Percentiles rank a stretch among this genome's conserved stretches.
These are phyloP conservation scores for Atractiella rhizophila DNA, from an alignment of 768 basidiomycete species.

Conservation along the genomic window DNA sequence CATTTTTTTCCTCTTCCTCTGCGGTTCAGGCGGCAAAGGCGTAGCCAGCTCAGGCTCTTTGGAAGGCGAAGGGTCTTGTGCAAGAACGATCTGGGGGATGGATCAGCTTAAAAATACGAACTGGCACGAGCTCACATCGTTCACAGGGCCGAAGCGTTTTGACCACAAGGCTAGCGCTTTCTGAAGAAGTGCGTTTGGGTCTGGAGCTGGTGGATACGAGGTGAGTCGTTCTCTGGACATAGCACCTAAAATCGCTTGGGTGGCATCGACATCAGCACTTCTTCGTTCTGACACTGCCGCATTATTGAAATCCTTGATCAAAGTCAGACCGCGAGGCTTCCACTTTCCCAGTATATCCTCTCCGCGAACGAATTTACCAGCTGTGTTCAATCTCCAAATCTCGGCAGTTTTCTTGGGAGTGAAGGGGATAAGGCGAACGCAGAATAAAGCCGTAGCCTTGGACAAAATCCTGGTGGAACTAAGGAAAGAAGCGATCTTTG, in stretches of 20 bases:
- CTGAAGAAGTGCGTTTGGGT: slow-evolving; percentile 22
- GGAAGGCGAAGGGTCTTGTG: slow-evolving; percentile 32
- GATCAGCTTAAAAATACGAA: slow-evolving; percentile 7
- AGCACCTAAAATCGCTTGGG: slow-evolving; percentile 43
- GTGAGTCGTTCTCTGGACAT: slow-evolving; percentile 1
- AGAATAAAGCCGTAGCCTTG: slow-evolving; percentile 63
- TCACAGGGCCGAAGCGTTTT: slow-evolving; percentile 46
- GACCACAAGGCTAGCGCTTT: slow-evolving; percentile 59
- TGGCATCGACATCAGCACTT: slow-evolving; percentile 71
- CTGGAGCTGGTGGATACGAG: slow-evolving; percentile 4
- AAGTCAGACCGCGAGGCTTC: slow-evolving; percentile 66
- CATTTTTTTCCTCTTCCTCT: slow-evolving; percentile 7
- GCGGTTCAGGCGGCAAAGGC: not conserved
- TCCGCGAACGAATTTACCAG: slow-evolving; percentile 69
- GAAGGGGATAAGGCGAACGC: slow-evolving; percentile 52
- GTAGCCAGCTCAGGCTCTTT: not conserved
- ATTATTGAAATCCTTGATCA: slow-evolving; percentile 61
- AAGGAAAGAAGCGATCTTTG: slow-evolving; percentile 48
- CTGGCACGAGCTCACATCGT: slow-evolving; percentile 33
- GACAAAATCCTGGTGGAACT: slow-evolving; percentile 48
- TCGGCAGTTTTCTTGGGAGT: slow-evolving; percentile 65
- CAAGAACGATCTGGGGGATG: slow-evolving; percentile 42
- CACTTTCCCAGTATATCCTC: slow-evolving; percentile 61
- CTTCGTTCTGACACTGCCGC: slow-evolving; percentile 44
- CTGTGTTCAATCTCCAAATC: slow-evolving; percentile 81